Conservation (phyloP, 805 yeast genomes). For the Alloascoidea hylecoeti region DNA sequence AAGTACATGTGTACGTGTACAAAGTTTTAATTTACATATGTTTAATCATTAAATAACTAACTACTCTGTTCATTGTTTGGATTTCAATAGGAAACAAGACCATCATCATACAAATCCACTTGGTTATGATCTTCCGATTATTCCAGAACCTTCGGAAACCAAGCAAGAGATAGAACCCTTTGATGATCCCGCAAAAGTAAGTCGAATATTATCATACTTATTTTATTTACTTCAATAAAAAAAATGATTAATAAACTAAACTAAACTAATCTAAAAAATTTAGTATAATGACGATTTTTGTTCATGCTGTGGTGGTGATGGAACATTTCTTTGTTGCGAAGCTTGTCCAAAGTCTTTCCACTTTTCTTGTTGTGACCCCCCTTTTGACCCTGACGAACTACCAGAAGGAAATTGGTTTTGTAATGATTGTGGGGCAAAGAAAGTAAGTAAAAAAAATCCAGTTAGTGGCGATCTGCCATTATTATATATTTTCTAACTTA, state of each 20-base stretch:
- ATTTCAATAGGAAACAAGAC: not conserved
- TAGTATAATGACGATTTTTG: slow-evolving; percentile 74
- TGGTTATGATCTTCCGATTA: not conserved
- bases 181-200: not conserved
- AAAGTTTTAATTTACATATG: no score
- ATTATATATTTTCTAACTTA: not conserved
- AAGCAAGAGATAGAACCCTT: not conserved
- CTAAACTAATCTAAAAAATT: not conserved
- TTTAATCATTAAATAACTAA: no score
- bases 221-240: not conserved
- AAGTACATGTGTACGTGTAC: no score
- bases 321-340: slow-evolving; percentile 87
- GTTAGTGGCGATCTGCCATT: slow-evolving; percentile 3
- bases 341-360: slow-evolving; percentile 88
- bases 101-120: not conserved
- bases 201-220: not conserved
- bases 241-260: no score
- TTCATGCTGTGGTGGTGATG: slow-evolving; percentile 80
- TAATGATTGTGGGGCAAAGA: slow-evolving; percentile 50
- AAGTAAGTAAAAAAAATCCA: slow-evolving; percentile 4
- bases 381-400: slow-evolving; percentile 52
- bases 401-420: slow-evolving; percentile 93
- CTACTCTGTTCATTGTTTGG: no score
- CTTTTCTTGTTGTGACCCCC: slow-evolving; percentile 85
- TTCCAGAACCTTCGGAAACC: not conserved